Conservation (phyloP, 352 stramenopile species). For the Phytophthora aleatoria region DNA sequence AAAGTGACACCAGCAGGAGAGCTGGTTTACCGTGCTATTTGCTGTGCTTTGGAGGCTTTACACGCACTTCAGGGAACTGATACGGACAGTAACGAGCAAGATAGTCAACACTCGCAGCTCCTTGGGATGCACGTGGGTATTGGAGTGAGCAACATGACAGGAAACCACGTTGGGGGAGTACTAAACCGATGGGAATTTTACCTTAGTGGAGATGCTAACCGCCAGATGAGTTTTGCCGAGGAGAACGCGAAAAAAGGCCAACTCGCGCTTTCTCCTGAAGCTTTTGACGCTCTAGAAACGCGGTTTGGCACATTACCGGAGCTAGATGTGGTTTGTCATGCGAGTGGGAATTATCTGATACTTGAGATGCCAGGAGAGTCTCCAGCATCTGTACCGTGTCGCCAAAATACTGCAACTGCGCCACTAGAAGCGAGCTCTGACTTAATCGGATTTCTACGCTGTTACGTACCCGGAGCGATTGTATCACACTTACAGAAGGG, state of each 20-base stretch:
- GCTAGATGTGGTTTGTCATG: constrained; percentile 29
- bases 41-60: constrained; percentile 65
- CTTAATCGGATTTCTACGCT: constrained; percentile 62
- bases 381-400: not conserved
- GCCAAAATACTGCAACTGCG: not conserved
- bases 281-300: constrained; percentile 41
- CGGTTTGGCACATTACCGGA: constrained; percentile 24
- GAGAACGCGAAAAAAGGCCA: constrained; percentile 71
- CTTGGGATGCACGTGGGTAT: constrained; percentile 87
- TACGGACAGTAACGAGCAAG: constrained; percentile 5
- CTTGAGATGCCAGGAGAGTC: constrained; percentile 20
- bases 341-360: constrained; percentile 60
- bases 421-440: constrained; percentile 34
- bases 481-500: constrained; percentile 71
- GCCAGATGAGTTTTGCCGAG: constrained; percentile 80
- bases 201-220: constrained; percentile 78
- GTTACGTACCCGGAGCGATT: constrained; percentile 76
- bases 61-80: constrained; percentile 37
- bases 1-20: constrained; percentile 44
- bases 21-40: constrained; percentile 60
- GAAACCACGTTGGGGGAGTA: constrained; percentile 83
- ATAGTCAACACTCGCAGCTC: constrained; percentile 24
- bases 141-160: constrained; percentile 72
- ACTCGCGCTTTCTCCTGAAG: constrained; percentile 71
- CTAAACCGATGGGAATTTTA: constrained; percentile 90